A percentile compares a stretch with the other conserved stretches of the same genome.
phyloP scores from a whole-genome alignment of 345 rosid genomes.

The Turnera subulata region DNA sequence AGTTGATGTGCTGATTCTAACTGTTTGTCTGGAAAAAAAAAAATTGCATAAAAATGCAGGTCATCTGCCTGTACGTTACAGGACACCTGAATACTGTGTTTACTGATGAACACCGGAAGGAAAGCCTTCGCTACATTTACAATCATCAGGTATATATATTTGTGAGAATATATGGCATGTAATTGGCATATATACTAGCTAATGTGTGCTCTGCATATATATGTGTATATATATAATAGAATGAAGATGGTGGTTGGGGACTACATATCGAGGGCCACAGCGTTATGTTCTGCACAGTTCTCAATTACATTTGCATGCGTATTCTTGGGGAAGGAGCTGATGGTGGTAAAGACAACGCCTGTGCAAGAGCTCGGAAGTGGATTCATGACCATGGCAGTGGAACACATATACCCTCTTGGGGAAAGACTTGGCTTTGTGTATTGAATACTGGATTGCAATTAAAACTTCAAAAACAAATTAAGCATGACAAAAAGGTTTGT shows the following conservation, averaged over 20 bases:
- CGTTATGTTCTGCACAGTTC: constrained; percentile 12
- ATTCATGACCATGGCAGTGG: constrained; percentile 19
- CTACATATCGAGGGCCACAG: constrained; percentile 19
- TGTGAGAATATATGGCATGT: too few species aligned
- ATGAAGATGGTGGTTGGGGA: constrained; percentile 27
- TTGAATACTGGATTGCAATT: too few species aligned
- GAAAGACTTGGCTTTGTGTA: constrained; percentile 23
- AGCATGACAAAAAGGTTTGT: too few species aligned
- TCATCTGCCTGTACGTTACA: constrained; percentile 11
- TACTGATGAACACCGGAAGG: not conserved
- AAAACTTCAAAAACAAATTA: too few species aligned
- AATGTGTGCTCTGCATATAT: too few species aligned
- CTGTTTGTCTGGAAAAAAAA: too few species aligned
- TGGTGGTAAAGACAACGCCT: constrained; percentile 17
- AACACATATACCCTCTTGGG: constrained; percentile 15
- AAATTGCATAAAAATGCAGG: too few species aligned
- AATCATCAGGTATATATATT: constrained; percentile 24
- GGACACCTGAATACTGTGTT: not conserved
- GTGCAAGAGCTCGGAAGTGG: constrained; percentile 15
- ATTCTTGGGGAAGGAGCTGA: constrained; percentile 11
- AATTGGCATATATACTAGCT: too few species aligned
- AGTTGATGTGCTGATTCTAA: too few species aligned
- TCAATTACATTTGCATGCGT: constrained; percentile 17
- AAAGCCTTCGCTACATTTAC: not conserved
- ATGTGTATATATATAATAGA: constrained; percentile 2